Base-by-base conservation (phyloP, 208 protist genomes). In the Trypanosoma cruzi region DNA sequence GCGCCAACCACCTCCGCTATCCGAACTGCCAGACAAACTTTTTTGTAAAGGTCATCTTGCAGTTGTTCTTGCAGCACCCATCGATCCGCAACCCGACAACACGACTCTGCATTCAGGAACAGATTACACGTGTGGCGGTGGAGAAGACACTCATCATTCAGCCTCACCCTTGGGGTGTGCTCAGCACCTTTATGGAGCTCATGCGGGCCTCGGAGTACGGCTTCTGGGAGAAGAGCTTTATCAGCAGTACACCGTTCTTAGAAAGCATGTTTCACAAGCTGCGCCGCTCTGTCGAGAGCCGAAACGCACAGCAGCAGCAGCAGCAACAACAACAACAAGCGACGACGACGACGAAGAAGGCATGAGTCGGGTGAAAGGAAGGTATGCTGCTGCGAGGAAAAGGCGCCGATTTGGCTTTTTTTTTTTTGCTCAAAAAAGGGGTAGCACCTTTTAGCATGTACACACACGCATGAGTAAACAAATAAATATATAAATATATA, bases 1-100 rank as follows among this genome's bases (percentile, higher is more conserved):
- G 99, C 62, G 97, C 96, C 11, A 99, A 99, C 84, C 98, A 99
- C 82, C 92, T 99, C 55, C 96, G 99, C 46, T 99, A 99, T 80
- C 98, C 98, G 22, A 99, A 99, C 85, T 97, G 83, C 61, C 99
- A 99, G 82, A 99, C 99, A n/a, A 97, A 99, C 79, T 99, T 99
- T 84, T 99, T 99, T 77, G 94, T 88, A 46, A 97, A 97, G 64
- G 91, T 99, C 13, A 77, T 99, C 24, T 88, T 99, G 54, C 91
- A 89, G 72, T 84, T 99, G 4, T 99, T 99, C 80, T 34, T 88
- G 53, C 88, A 98, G 13, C 70, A 86, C 52, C 71, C 59, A 11
- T 75, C 56, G n/a, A 79, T 86, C 53, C 58, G 55, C 14, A 78
- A 79, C 58, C 64, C 71, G 18, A 36, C 83, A 42, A 89, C 74